These are phyloP conservation scores for Mucor piriformis DNA, from an alignment of 371 early-diverging fungal genomes.

Conservation along the genomic window DNA sequence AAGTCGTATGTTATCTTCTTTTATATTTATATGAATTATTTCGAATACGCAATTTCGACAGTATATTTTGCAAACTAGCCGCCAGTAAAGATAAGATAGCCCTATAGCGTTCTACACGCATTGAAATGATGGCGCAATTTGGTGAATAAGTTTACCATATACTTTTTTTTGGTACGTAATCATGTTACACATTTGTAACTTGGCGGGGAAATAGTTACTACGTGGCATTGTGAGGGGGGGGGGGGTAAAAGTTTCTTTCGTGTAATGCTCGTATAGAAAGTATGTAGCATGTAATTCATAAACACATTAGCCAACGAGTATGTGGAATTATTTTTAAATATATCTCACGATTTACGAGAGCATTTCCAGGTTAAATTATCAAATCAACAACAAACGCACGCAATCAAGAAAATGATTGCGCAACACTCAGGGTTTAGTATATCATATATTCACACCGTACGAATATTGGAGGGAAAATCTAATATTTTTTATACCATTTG, in stretches of 20 bases:
- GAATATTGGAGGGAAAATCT: too few relatives aligned
- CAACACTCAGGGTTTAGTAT: background rate
- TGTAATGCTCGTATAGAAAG: too few relatives aligned
- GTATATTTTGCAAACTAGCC: background rate
- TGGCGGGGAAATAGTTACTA: too few relatives aligned
- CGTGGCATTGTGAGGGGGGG: too few relatives aligned
- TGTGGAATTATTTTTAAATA: too few relatives aligned
- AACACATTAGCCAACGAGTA: too few relatives aligned
- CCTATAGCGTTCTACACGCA: background rate
- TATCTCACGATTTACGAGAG: too few relatives aligned
- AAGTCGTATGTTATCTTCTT: background rate
- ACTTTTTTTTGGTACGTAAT: background rate
- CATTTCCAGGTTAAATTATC: too few relatives aligned
- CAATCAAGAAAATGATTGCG: conserved; percentile 6
- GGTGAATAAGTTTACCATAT: background rate
- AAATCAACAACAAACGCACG: background rate
- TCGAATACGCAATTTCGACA: background rate
- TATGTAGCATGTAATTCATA: too few relatives aligned
- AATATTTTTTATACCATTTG: background rate
- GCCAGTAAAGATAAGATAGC: background rate
- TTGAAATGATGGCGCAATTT: background rate
- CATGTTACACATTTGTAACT: too few relatives aligned
- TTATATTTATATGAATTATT: background rate
- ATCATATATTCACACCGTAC: too few relatives aligned
- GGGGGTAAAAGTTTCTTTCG: too few relatives aligned